Percentiles rank a stretch among this genome's conserved stretches.
These are phyloP conservation scores for Senna tora DNA, from an alignment of 306 rosid species.

Conservation along the genomic window DNA sequence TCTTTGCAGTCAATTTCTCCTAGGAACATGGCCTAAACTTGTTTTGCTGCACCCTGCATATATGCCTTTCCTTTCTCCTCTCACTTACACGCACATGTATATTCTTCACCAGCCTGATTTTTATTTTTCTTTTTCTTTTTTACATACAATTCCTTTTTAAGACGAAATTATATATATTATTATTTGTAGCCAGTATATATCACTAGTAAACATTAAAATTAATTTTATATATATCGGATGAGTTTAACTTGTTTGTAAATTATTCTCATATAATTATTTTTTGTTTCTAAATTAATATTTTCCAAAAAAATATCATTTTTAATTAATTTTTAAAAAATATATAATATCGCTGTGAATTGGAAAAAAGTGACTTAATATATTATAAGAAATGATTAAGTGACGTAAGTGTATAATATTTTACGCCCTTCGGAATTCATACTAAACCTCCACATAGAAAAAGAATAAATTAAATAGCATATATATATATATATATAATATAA, in stretches of 20 bases:
- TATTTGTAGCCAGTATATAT: too few relatives aligned
- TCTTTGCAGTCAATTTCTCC: conserved; percentile 61
- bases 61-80: conserved; percentile 30
- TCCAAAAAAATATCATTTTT: too few relatives aligned
- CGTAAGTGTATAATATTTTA: conserved; percentile 3
- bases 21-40: conserved; percentile 58
- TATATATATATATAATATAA: conserved; percentile 19
- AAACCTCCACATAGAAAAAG: background rate
- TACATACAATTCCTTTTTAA: too few relatives aligned
- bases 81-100: background rate
- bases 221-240: background rate
- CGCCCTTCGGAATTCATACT: background rate
- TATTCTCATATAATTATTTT: background rate
- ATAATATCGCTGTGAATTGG: too few relatives aligned
- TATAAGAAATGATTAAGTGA: background rate
- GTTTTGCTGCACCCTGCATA: conserved; percentile 44
- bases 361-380: background rate
- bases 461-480: background rate
- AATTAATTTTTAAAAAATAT: too few relatives aligned
- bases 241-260: background rate
- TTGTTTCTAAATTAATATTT: too few relatives aligned
- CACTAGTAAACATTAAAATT: too few relatives aligned
- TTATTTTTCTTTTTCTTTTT: too few relatives aligned
- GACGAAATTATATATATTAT: too few relatives aligned
- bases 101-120: too few relatives aligned